These are phyloP conservation scores for Leucocoprinus sp. DNA, from an alignment of 768 basidiomycete genomes.

Conservation along the genomic window DNA sequence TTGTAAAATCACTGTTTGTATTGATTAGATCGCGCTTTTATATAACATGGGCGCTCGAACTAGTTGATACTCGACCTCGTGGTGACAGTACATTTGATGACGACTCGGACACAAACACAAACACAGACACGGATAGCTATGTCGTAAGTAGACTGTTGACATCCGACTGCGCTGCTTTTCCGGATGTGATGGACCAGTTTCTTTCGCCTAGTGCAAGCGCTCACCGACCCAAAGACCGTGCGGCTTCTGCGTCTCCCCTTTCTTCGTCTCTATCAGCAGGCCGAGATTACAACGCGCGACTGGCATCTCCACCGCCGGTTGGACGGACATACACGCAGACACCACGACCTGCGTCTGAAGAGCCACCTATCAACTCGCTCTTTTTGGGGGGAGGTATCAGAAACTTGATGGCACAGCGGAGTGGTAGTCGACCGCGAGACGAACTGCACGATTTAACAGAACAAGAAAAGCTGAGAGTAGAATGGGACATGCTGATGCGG, in stretches of 20 bases:
- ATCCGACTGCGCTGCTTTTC: background rate
- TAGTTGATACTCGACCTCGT: no score
- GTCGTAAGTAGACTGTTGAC: slow-evolving; percentile 4
- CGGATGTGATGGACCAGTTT: no score
- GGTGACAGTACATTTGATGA: background rate
- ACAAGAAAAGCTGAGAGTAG: slow-evolving; percentile 5
- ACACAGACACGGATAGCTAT: slow-evolving; percentile 1
- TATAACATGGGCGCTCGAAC: no score
- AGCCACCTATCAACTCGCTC: no score
- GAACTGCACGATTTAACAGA: slow-evolving; percentile 1
- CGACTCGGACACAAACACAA: slow-evolving; percentile 1
- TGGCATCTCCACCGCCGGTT: slow-evolving; percentile 5
- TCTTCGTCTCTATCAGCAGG: background rate
- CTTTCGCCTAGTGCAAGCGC: slow-evolving; percentile 1
- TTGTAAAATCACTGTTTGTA: no score
- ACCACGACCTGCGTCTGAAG: background rate
- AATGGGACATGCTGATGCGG: slow-evolving; percentile 9
- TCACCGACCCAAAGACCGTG: background rate
- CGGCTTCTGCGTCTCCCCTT: background rate
- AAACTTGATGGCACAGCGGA: no score
- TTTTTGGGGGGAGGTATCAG: no score
- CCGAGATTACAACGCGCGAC: background rate
- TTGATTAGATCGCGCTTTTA: no score
- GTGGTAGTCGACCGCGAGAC: slow-evolving; percentile 1
- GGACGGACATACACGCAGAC: background rate